Evolutionary conservation across 2,329 filamentous ascomycete genomes (phyloP).

Genomic region (Fusarium lyarnte): DNA sequence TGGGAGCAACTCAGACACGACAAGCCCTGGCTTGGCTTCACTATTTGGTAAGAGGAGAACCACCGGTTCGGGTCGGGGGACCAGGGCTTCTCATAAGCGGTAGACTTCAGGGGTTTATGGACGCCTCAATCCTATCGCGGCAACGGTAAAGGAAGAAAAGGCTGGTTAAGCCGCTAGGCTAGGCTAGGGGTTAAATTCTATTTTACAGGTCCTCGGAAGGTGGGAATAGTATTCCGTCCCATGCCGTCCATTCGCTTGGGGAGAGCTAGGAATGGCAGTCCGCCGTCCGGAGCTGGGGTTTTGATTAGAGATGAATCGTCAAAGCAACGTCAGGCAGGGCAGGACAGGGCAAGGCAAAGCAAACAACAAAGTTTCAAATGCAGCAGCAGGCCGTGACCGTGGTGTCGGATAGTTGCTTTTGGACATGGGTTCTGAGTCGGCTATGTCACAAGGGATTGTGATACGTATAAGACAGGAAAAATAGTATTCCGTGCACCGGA

Average conservation of each 20-base stretch:
- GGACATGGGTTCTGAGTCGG: constrained; percentile 19
- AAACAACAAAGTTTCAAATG: constrained; percentile 30
- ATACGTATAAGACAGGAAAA: background rate
- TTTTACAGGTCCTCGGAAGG: constrained; percentile 19
- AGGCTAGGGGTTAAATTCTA: background rate
- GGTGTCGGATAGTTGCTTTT: constrained; percentile 12
- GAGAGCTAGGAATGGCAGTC: constrained; percentile 22
- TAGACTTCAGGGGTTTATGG: background rate
- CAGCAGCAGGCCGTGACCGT: constrained; percentile 12
- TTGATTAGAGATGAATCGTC: constrained; percentile 20
- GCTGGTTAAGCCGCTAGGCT: background rate
- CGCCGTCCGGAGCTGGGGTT: constrained; percentile 5
- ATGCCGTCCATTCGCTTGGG: constrained; percentile 4
- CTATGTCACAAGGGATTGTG: background rate
- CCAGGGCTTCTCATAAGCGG: background rate
- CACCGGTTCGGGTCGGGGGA: constrained; percentile 36
- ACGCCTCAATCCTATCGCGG: constrained; percentile 19
- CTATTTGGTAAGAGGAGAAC: constrained; percentile 21
- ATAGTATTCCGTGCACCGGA: constrained; percentile 10
- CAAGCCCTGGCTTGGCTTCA: constrained; percentile 7
- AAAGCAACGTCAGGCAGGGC: constrained; percentile 9
- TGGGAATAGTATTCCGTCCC: constrained; percentile 24
- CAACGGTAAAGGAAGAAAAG: background rate
- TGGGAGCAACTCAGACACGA: constrained; percentile 9
- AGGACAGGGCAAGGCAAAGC: background rate